phyloP scores from a whole-genome alignment of 805 yeast species.

The Teunomyces barrocoloradensis region DNA sequence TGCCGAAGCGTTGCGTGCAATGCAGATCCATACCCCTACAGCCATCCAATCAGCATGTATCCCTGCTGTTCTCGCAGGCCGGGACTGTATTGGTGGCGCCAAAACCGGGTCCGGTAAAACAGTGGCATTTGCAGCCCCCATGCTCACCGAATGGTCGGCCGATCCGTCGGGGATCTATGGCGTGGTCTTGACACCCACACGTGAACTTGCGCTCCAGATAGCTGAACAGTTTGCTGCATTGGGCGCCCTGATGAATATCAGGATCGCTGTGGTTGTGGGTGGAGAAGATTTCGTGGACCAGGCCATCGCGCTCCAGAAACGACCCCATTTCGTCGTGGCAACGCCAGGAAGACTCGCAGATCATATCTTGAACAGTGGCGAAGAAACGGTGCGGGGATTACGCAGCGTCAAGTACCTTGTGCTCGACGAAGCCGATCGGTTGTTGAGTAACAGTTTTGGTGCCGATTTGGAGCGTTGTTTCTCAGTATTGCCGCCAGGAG shows the following conservation, averaged over 20 bases:
- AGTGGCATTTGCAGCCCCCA: constrained; percentile 96
- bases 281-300: constrained; percentile 94
- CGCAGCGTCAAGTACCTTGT: constrained; percentile 78
- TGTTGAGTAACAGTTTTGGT: constrained; percentile 80
- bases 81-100: constrained; percentile 97
- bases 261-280: constrained; percentile 84
- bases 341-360: constrained; percentile 97
- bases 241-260: constrained; percentile 84
- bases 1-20: constrained; percentile 70
- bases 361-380: constrained; percentile 84
- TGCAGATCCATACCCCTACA: constrained; percentile 83
- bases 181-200: constrained; percentile 81
- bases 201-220: constrained; percentile 94
- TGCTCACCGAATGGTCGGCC: constrained; percentile 89
- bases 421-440: constrained; percentile 93
- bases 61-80: constrained; percentile 77
- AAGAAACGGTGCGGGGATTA: constrained; percentile 78
- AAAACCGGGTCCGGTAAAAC: constrained; percentile 98
- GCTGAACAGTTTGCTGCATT: constrained; percentile 95
- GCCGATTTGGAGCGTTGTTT: constrained; percentile 74
- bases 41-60: constrained; percentile 85
- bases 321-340: constrained; percentile 93
- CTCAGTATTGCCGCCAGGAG: constrained; percentile 65
- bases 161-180: constrained; percentile 95
- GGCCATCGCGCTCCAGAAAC: constrained; percentile 71